Conservation (phyloP, 2,329 filamentous ascomycete genomes). For the Pseudogymnoascus sp. region DNA sequence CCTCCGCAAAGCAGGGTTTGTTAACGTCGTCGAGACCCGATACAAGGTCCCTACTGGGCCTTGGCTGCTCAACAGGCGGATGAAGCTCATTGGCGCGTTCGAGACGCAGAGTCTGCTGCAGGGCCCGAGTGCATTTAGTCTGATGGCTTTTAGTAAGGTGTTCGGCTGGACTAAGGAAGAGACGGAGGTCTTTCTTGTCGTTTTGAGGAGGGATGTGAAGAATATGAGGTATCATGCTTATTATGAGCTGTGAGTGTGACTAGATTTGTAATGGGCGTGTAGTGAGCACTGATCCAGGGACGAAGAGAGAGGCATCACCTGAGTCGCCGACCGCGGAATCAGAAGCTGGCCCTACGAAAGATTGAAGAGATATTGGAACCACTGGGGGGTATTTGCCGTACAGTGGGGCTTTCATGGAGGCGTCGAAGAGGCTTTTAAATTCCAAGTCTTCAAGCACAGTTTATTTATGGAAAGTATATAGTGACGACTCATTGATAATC, state of each 20-base stretch:
- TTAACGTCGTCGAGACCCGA: conserved; percentile 16
- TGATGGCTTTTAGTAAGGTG: conserved; percentile 16
- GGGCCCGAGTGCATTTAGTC: conserved; percentile 17
- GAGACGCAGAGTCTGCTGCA: conserved; percentile 18
- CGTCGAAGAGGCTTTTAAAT: too few relatives aligned
- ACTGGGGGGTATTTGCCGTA: too few relatives aligned
- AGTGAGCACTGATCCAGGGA: background rate
- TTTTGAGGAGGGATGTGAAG: conserved; percentile 16
- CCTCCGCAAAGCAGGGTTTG: conserved; percentile 22
- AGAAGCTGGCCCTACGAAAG: background rate
- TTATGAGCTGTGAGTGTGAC: background rate
- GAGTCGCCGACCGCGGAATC: background rate
- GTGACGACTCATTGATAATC: too few relatives aligned
- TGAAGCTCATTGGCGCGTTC: conserved; percentile 19
- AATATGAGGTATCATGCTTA: conserved; percentile 10
- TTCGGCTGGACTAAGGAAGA: conserved; percentile 17
- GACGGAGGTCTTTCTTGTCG: conserved; percentile 16
- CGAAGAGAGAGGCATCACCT: background rate
- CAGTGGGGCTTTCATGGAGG: too few relatives aligned
- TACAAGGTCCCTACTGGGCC: conserved; percentile 18
- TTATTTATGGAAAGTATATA: too few relatives aligned
- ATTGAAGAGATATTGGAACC: too few relatives aligned
- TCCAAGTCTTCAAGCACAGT: too few relatives aligned
- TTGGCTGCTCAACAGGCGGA: conserved; percentile 17
- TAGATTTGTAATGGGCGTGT: background rate